A percentile compares a stretch with the other conserved stretches of the same genome.
These are phyloP conservation scores for Blastobotrys raffinosifermentans DNA, from an alignment of 1,139 yeast species.

Conservation along the genomic window DNA sequence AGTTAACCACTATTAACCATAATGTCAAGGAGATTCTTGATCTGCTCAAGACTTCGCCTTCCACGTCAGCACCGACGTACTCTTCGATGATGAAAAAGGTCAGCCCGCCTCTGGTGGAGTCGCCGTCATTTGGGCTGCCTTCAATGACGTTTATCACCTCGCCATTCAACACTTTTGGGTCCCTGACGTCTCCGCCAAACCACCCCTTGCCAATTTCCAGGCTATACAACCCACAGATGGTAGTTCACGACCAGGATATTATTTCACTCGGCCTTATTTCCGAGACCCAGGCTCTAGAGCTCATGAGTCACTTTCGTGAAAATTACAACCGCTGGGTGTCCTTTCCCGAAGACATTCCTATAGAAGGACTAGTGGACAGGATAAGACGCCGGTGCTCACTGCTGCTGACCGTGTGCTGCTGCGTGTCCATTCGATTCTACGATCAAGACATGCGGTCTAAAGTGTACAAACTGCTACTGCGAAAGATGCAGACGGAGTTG, in stretches of 20 bases:
- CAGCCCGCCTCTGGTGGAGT: slow-evolving; percentile 13
- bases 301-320: slow-evolving; percentile 55
- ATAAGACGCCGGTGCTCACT: slow-evolving; percentile 54
- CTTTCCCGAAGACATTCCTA: slow-evolving; percentile 51
- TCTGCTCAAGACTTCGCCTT: slow-evolving; percentile 10
- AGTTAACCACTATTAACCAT: not conserved
- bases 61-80: not conserved
- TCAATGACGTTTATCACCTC: slow-evolving; percentile 42
- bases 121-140: slow-evolving; percentile 38
- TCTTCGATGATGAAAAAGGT: not conserved
- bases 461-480: slow-evolving; percentile 34
- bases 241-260: slow-evolving; percentile 38
- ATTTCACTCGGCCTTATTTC: slow-evolving; percentile 48
- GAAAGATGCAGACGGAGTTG: slow-evolving; percentile 40
- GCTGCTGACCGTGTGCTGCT: slow-evolving; percentile 60
- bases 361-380: slow-evolving; percentile 47
- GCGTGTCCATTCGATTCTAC: slow-evolving; percentile 51
- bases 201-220: slow-evolving; percentile 44
- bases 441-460: slow-evolving; percentile 36
- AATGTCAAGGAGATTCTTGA: slow-evolving; percentile 25
- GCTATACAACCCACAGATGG: slow-evolving; percentile 35
- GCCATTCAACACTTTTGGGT: slow-evolving; percentile 45
- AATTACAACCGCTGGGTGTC: slow-evolving; percentile 77
- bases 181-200: slow-evolving; percentile 31
- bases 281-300: slow-evolving; percentile 42